Evolutionary conservation across 2,329 filamentous ascomycete species (phyloP).

Genomic region (Didymella pomorum): DNA sequence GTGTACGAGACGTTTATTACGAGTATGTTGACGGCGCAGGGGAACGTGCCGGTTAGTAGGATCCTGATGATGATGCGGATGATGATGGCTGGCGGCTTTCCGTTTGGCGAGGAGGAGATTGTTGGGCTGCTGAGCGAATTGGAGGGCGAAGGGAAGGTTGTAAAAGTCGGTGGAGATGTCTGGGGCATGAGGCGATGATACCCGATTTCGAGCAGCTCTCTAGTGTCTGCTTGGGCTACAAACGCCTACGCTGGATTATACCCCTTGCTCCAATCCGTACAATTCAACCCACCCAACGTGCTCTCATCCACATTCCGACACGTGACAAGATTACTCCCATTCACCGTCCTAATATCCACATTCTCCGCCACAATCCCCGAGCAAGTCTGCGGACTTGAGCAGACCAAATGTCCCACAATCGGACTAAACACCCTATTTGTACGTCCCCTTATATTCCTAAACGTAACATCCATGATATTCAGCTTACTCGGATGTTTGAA

Average conservation of each 20-base stretch:
- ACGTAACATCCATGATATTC: slow-evolving; percentile 20
- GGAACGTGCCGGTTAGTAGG: slow-evolving; percentile 79
- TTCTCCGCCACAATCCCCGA: slow-evolving; percentile 24
- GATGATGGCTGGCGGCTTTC: slow-evolving; percentile 85
- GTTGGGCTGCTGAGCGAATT: slow-evolving; percentile 80
- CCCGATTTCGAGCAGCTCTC: too few relatives aligned
- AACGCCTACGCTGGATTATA: slow-evolving; percentile 16
- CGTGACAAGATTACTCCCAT: slow-evolving; percentile 25
- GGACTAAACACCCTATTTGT: slow-evolving; percentile 22
- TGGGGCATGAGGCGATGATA: slow-evolving; percentile 43
- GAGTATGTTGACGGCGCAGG: slow-evolving; percentile 93
- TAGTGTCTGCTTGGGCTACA: too few relatives aligned
- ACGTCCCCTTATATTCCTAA: slow-evolving; percentile 15
- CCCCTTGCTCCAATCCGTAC: slow-evolving; percentile 22
- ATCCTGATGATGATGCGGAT: slow-evolving; percentile 97
- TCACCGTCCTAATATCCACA: slow-evolving; percentile 25
- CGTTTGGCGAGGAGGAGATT: slow-evolving; percentile 88
- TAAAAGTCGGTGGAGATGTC: slow-evolving; percentile 42
- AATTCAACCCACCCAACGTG: slow-evolving; percentile 19
- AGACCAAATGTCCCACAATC: slow-evolving; percentile 21
- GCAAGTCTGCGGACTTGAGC: slow-evolving; percentile 21
- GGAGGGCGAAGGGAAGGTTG: slow-evolving; percentile 53
- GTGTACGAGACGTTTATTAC: slow-evolving; percentile 93
- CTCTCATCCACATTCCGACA: slow-evolving; percentile 25
- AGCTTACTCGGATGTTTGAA: slow-evolving; percentile 25